A percentile compares a stretch with the other conserved stretches of the same genome.
Conservation (phyloP, 2,329 filamentous ascomycete species). For the Paecilomyces sp. region DNA sequence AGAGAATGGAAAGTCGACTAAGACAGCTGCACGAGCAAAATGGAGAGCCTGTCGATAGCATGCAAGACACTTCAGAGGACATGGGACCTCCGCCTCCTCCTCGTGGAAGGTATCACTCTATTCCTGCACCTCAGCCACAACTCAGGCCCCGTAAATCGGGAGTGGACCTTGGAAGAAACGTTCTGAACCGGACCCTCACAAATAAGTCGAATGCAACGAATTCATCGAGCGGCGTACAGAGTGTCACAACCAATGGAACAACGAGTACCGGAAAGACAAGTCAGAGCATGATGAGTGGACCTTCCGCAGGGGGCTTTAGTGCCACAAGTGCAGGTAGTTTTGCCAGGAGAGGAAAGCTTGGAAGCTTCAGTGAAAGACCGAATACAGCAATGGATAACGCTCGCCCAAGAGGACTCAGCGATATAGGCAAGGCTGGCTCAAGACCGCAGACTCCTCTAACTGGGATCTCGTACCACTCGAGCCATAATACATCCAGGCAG, state of each 20-base stretch:
- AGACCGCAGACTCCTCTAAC: slow-evolving; percentile 55
- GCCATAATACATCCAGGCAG: slow-evolving; percentile 58
- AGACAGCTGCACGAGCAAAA: slow-evolving; percentile 58
- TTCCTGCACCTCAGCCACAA: slow-evolving; percentile 29
- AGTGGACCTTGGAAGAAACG: slow-evolving; percentile 65
- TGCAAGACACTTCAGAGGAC: slow-evolving; percentile 43
- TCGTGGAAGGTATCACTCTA: slow-evolving; percentile 36
- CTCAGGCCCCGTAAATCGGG: slow-evolving; percentile 45
- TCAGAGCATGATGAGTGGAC: slow-evolving; percentile 87
- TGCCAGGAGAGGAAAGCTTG: slow-evolving; percentile 60
- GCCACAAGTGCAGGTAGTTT: slow-evolving; percentile 93
- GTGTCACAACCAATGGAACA: slow-evolving; percentile 56
- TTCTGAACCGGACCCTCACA: slow-evolving; percentile 72
- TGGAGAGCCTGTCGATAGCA: slow-evolving; percentile 36
- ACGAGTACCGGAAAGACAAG: slow-evolving; percentile 71
- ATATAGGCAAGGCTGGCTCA: slow-evolving; percentile 21
- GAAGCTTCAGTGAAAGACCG: slow-evolving; percentile 31
- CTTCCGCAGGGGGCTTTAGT: slow-evolving; percentile 83
- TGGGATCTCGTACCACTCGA: slow-evolving; percentile 84
- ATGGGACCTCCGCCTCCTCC: slow-evolving; percentile 54
- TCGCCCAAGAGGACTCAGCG: slow-evolving; percentile 31
- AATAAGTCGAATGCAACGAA: slow-evolving; percentile 81
- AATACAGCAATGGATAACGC: slow-evolving; percentile 37
- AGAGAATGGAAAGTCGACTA: slow-evolving; percentile 82
- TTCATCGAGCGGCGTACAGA: slow-evolving; percentile 65